Evolutionary conservation across 305 asterid species (phyloP), one percentile per base, ranked within the genome.

Genomic region (Solanum chacoense): DNA sequence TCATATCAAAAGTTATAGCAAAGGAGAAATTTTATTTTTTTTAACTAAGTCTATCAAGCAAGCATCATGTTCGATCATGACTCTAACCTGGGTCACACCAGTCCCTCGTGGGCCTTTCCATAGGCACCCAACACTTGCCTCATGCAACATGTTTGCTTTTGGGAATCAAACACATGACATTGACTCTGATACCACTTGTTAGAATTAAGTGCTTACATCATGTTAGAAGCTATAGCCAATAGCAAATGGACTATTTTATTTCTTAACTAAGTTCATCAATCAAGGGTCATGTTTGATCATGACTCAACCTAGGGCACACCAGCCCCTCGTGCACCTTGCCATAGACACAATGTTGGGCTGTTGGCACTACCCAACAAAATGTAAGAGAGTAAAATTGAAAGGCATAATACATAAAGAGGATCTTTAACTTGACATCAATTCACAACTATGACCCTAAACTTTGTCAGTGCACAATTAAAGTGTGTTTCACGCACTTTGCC

Each of bases 11-110:
- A 14, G 0, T 3, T 40, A 40, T 40, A 40, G 45, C 45, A 40
- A 40, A 40, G 0, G 45, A 0, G 2, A 0, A 14, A 45, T 6
- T 45, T 14, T 45, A 45, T 14, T 14, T 45, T 45, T 3, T 2
- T 45, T 45, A 45, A 45, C 63, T 45, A 45, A 45, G 3, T 45
- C 8, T 0, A 45, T 7, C 20, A 45, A 40, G 3, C 8, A 45
- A 45, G 0, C 6, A 14, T 45, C 20, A 14, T 16, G 7, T 45
- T 14, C 18, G 3, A 45, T 45, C 8, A 45, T 45, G 22, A 45
- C 8, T 45, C 8, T 14, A 45, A 45, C 20, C 1, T 45, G 7
- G 22, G 63, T 0, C 63, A 45, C 8, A 14, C 22, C 63, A 14
- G 1, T 45, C 63, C 63, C 22, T 45, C 22, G 3, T 14, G 22